Base-by-base conservation (phyloP, 306 rosid genomes). In the Arachis hypogaea region DNA sequence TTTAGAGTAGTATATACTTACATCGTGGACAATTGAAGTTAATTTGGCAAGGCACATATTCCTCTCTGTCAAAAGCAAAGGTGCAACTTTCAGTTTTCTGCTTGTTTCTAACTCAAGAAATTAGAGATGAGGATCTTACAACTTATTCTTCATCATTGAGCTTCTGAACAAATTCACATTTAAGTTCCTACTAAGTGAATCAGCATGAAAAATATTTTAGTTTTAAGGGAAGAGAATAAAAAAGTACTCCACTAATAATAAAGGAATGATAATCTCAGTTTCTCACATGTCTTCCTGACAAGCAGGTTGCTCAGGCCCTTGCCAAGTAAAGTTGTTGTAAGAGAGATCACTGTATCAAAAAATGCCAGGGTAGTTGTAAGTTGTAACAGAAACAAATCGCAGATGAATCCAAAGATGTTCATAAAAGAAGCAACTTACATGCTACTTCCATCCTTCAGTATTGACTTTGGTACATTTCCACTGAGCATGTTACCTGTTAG, bases 241-340 rank as follows among this genome's bases (percentile, higher is more conserved):
- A 36, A 36, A 30, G 72, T 46, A 47, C 9, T 22, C 28, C 28
- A 2, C 59, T 40, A 16, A 29, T n/a, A 6, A 44, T 50, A 58
- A 22, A 12, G 40, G 42, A 69, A 58, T 52, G 50, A 45, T 10
- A n/a, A 7, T 12, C 57, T 59, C 60, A 66, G 33, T 42, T 50
- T 63, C 92, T 83, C 57, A 88, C 97, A 56, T 22, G 85, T 76
- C 76, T 3, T 79, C 83, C 59, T 55, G 84, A 79, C 97, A 91
- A 82, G 86, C 67, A 66, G 77, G 83, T 64, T 85, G 75, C 68
- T 73, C 83, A n/a, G 89, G 85, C 66, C 87, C 86, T 82, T 82
- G 90, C 92, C 83, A 84, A 46, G 87, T 79, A 66, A 91, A 84
- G 86, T 88, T 88, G 85, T 91, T 91, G 89, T 87, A 91, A 0